phyloP scores from a whole-genome alignment of 306 rosid species.

The Hippophae tibetana region DNA sequence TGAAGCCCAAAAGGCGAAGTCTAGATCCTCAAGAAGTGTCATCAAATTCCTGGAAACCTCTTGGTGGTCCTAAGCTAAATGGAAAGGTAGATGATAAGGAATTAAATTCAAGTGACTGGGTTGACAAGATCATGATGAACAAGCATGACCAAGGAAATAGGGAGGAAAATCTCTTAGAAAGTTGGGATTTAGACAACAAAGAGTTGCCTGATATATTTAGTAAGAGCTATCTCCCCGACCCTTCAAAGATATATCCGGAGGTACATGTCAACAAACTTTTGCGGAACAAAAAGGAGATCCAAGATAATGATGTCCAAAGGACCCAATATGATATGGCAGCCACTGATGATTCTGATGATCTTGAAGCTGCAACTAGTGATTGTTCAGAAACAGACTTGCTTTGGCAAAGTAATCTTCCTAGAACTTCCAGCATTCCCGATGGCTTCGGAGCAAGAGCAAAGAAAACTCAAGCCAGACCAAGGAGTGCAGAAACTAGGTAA shows the following conservation, averaged over 20 bases:
- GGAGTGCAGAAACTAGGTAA: slow-evolving; percentile 55
- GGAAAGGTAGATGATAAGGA: slow-evolving; percentile 55
- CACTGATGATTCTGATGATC: slow-evolving; percentile 63
- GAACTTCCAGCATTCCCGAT: slow-evolving; percentile 30
- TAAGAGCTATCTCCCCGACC: slow-evolving; percentile 29
- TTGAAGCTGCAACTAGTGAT: slow-evolving; percentile 67
- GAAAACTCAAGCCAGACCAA: slow-evolving; percentile 37
- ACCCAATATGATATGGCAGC: slow-evolving; percentile 28
- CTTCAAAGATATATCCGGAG: slow-evolving; percentile 35
- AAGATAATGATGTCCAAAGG: slow-evolving; percentile 22
- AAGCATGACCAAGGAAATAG: slow-evolving; percentile 37
- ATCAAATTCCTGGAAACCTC: slow-evolving; percentile 43
- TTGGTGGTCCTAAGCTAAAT: slow-evolving; percentile 8
- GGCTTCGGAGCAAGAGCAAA: slow-evolving; percentile 36
- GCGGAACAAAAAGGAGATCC: slow-evolving; percentile 28
- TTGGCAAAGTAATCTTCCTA: slow-evolving; percentile 46
- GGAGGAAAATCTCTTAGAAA: slow-evolving; percentile 44
- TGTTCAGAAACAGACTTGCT: slow-evolving; percentile 70
- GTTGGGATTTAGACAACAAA: slow-evolving; percentile 53
- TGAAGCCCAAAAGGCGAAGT: slow-evolving; percentile 52
- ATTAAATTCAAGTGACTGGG: slow-evolving; percentile 50
- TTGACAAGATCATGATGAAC: slow-evolving; percentile 43
- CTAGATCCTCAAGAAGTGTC: slow-evolving; percentile 62
- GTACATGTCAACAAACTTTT: slow-evolving; percentile 12
- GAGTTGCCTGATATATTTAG: slow-evolving; percentile 35